A percentile compares a stretch with the other conserved stretches of the same genome.
Conservation (phyloP, 73 alveolate genomes). For the Urostyla sp. region DNA sequence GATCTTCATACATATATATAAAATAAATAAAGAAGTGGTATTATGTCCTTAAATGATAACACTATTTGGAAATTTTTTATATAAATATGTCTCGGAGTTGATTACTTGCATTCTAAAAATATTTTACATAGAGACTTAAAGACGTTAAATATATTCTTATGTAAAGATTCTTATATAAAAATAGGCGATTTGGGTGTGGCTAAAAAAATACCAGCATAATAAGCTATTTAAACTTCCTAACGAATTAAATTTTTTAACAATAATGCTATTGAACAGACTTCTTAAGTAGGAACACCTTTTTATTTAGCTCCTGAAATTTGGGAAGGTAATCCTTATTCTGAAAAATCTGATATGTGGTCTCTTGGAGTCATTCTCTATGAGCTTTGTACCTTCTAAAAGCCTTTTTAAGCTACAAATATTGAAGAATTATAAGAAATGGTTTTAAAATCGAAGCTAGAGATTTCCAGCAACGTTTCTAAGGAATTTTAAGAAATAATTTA, state of each 20-base stretch:
- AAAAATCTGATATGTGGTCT: slow-evolving; percentile 75
- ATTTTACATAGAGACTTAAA: slow-evolving; percentile 92
- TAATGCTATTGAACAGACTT: slow-evolving; percentile 72
- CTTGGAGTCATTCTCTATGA: slow-evolving; percentile 84
- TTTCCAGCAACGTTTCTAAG: slow-evolving; percentile 15
- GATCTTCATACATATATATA: slow-evolving; percentile 82
- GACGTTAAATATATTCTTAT: slow-evolving; percentile 81
- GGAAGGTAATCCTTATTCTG: slow-evolving; percentile 66
- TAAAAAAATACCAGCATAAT: slow-evolving; percentile 69
- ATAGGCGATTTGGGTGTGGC: slow-evolving; percentile 96
- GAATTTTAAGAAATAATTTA: slow-evolving; percentile 31
- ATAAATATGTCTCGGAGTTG: slow-evolving; percentile 84
- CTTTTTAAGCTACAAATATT: slow-evolving; percentile 68
- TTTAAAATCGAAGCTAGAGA: slow-evolving; percentile 43
- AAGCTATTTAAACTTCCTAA: slow-evolving; percentile 74
- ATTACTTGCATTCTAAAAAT: slow-evolving; percentile 81
- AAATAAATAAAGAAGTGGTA: slow-evolving; percentile 67
- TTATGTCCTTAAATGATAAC: slow-evolving; percentile 71
- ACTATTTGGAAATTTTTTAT: slow-evolving; percentile 90
- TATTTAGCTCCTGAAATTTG: slow-evolving; percentile 74
- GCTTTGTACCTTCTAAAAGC: slow-evolving; percentile 72
- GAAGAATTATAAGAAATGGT: slow-evolving; percentile 66
- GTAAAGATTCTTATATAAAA: slow-evolving; percentile 75
- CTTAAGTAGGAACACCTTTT: slow-evolving; percentile 82
- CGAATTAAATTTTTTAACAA: slow-evolving; percentile 58